Conservation (phyloP, 805 yeast species). For the Candida oleophila region DNA sequence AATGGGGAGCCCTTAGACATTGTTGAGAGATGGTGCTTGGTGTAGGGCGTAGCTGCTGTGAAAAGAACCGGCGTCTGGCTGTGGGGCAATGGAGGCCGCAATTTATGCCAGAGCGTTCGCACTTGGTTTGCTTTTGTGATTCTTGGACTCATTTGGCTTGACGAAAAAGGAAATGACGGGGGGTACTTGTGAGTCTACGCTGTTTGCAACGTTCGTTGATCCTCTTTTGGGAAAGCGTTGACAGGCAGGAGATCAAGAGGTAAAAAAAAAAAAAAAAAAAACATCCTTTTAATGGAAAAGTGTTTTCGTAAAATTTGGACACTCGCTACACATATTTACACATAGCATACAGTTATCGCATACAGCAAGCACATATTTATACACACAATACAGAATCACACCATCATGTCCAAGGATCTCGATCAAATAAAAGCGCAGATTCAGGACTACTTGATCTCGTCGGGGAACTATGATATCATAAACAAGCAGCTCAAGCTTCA, state of each 20-base stretch:
- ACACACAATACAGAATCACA: constrained; percentile 20
- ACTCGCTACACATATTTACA: too few relatives aligned
- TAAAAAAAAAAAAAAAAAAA: too few relatives aligned
- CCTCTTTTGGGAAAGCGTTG: too few relatives aligned
- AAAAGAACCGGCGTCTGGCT: background rate
- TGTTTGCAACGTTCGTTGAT: background rate
- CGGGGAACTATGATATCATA: constrained; percentile 81
- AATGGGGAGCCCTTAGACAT: constrained; percentile 33
- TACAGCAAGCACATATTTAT: too few relatives aligned
- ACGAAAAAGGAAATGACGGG: background rate
- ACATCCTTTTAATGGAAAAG: too few relatives aligned
- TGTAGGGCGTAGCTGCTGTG: background rate
- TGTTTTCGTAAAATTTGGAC: too few relatives aligned
- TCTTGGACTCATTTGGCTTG: background rate
- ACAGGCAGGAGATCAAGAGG: too few relatives aligned
- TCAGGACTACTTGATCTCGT: constrained; percentile 65
- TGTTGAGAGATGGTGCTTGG: background rate
- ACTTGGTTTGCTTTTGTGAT: background rate
- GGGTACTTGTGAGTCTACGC: background rate
- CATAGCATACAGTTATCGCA: too few relatives aligned
- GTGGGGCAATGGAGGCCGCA: too few relatives aligned
- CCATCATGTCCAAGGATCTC: too few relatives aligned
- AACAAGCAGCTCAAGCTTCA: constrained; percentile 60
- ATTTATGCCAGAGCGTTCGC: background rate
- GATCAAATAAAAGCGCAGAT: constrained; percentile 57